Conservation (phyloP, 495 filamentous ascomycete genomes). For the Pyronema domesticum region DNA sequence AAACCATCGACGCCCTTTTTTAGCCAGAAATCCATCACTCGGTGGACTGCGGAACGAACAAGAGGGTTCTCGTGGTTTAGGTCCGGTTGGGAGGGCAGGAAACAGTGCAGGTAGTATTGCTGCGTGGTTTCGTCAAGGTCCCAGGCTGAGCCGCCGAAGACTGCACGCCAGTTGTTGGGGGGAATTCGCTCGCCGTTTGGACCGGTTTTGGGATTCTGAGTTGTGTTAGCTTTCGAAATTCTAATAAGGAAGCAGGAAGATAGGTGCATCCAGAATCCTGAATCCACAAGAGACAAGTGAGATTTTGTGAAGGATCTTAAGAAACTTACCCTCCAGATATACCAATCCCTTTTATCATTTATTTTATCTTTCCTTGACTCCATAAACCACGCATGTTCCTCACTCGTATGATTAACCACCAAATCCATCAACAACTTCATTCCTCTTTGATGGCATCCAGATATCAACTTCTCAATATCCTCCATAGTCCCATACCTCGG, state of each 20-base stretch:
- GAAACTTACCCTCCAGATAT: constrained; percentile 45
- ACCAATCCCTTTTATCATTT: constrained; percentile 50
- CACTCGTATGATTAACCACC: constrained; percentile 66
- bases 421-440: constrained; percentile 61
- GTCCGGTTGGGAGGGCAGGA: constrained; percentile 47
- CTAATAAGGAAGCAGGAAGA: too few relatives aligned
- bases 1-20: constrained; percentile 50
- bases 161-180: constrained; percentile 51
- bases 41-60: constrained; percentile 45
- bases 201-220: constrained; percentile 34
- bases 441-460: constrained; percentile 35
- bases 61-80: constrained; percentile 56
- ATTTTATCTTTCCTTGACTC: constrained; percentile 43
- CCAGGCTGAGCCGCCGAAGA: constrained; percentile 44
- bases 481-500: constrained; percentile 42
- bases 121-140: constrained; percentile 43
- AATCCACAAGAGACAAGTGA: too few relatives aligned
- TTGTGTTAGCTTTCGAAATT: too few relatives aligned
- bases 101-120: constrained; percentile 52
- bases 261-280: too few relatives aligned
- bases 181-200: constrained; percentile 41
- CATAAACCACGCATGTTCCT: constrained; percentile 55
- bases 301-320: neutral
- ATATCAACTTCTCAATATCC: constrained; percentile 47
- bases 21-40: constrained; percentile 56